Conservation (phyloP, 192 early-diverging fungal genomes). For the Lunasporangiospora selenospora region DNA sequence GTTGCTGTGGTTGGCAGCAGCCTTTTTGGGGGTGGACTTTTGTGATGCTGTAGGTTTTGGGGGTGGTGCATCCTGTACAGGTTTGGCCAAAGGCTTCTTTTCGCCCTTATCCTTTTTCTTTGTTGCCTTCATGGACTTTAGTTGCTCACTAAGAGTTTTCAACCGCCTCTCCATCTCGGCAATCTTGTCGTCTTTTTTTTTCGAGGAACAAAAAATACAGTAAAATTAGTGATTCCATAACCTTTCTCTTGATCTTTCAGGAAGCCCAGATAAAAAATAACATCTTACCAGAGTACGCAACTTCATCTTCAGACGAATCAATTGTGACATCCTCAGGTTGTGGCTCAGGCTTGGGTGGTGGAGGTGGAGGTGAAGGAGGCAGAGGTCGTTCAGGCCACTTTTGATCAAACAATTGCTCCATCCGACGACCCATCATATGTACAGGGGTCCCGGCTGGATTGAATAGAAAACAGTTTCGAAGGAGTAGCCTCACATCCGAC, state of each 20-base stretch:
- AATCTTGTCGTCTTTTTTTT: conserved; percentile 35
- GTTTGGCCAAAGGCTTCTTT: conserved; percentile 18
- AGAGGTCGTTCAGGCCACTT: conserved; percentile 63
- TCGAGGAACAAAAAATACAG: not conserved
- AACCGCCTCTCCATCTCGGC: conserved; percentile 46
- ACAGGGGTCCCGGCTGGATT: conserved; percentile 67
- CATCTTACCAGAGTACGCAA: conserved; percentile 28
- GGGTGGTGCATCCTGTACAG: conserved; percentile 12
- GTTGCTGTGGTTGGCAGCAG: conserved; percentile 18
- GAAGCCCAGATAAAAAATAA: not conserved
- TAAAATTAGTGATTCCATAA: too few relatives aligned
- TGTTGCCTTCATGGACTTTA: conserved; percentile 50
- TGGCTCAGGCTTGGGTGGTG: not conserved
- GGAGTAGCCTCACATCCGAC: conserved; percentile 71
- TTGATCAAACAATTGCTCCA: conserved; percentile 71
- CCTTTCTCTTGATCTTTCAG: too few relatives aligned
- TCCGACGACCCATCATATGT: conserved; percentile 64
- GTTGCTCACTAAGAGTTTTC: conserved; percentile 33
- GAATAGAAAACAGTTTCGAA: conserved; percentile 80
- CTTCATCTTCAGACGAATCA: conserved; percentile 23
- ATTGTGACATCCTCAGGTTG: conserved; percentile 16
- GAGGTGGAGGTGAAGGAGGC: conserved; percentile 14
- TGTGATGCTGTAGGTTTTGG: conserved; percentile 35
- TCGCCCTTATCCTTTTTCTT: conserved; percentile 40
- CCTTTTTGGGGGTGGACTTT: conserved; percentile 2